These are phyloP conservation scores for Pleodorina starrii DNA, from an alignment of 139 green algal genomes.

Conservation along the genomic window DNA sequence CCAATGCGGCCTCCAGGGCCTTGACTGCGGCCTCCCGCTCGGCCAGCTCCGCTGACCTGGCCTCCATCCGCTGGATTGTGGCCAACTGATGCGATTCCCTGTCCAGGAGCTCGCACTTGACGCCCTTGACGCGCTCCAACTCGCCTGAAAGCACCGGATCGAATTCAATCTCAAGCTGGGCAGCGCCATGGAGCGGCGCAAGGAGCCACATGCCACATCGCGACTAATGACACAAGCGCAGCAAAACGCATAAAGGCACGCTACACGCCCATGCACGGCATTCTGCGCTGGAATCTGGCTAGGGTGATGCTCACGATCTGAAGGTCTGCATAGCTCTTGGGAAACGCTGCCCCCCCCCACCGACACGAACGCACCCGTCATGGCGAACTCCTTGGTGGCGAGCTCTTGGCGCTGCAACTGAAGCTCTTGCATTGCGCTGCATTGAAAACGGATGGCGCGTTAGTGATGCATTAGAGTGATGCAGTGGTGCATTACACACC, in stretches of 20 bases:
- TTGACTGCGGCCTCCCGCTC: background rate
- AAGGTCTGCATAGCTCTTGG: too few relatives aligned
- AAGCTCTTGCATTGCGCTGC: conserved; percentile 32
- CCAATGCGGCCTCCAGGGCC: background rate
- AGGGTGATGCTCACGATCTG: too few relatives aligned
- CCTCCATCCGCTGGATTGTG: background rate
- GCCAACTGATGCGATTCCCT: background rate
- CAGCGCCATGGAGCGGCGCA: too few relatives aligned
- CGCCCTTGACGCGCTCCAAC: conserved; percentile 8
- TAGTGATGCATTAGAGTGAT: too few relatives aligned
- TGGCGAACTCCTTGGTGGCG: conserved; percentile 23
- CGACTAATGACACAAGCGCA: too few relatives aligned
- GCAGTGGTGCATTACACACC: too few relatives aligned
- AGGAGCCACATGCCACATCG: too few relatives aligned
- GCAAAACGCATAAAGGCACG: too few relatives aligned
- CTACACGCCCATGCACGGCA: too few relatives aligned
- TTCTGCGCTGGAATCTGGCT: too few relatives aligned
- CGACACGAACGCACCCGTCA: conserved; percentile 48
- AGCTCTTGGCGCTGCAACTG: conserved; percentile 17
- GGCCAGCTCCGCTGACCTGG: background rate
- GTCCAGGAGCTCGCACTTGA: conserved; percentile 56
- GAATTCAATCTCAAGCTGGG: background rate
- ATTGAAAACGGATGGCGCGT: too few relatives aligned
- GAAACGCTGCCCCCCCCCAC: too few relatives aligned
- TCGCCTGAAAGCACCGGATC: conserved; percentile 28